Evolutionary conservation across 768 basidiomycete genomes (phyloP).

Genomic region (Termitomyces sp.): DNA sequence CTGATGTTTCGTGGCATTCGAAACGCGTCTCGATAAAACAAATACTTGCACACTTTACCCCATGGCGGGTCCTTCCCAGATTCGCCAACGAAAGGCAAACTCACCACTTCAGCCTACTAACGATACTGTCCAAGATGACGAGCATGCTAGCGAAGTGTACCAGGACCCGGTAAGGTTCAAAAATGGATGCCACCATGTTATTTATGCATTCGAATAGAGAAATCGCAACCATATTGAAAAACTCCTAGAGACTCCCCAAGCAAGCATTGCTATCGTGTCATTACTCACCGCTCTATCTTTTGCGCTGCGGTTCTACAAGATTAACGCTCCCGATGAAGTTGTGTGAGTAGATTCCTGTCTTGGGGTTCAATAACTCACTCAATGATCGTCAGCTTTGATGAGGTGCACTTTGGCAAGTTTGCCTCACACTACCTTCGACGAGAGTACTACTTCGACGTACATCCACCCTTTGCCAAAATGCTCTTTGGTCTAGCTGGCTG

Average conservation of each 20-base stretch:
- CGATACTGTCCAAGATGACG: constrained; percentile 46
- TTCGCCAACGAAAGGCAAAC: constrained; percentile 16
- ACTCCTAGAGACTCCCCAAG: constrained; percentile 57
- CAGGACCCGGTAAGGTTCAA: constrained; percentile 43
- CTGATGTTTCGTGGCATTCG: constrained; percentile 17
- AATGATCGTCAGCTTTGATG: constrained; percentile 70
- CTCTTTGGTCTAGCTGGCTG: constrained; percentile 92
- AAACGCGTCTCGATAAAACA: constrained; percentile 5
- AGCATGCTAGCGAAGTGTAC: constrained; percentile 47
- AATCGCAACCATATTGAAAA: constrained; percentile 60
- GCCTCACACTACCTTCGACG: constrained; percentile 90
- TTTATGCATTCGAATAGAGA: constrained; percentile 32
- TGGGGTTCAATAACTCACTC: not conserved
- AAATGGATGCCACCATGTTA: not conserved
- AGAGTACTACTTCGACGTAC: constrained; percentile 99
- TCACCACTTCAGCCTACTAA: constrained; percentile 14
- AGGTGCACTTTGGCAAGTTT: constrained; percentile 99
- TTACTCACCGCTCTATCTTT: constrained; percentile 75
- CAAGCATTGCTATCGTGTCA: constrained; percentile 60
- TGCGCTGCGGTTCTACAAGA: constrained; percentile 88
- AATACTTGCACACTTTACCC: constrained; percentile 7
- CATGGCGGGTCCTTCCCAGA: constrained; percentile 19
- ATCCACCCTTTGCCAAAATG: constrained; percentile 95
- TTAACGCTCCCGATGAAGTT: constrained; percentile 91
- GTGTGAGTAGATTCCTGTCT: constrained; percentile 55